phyloP scores from a whole-genome alignment of 2,329 filamentous ascomycete species.

The Ceratocystis variospora region DNA sequence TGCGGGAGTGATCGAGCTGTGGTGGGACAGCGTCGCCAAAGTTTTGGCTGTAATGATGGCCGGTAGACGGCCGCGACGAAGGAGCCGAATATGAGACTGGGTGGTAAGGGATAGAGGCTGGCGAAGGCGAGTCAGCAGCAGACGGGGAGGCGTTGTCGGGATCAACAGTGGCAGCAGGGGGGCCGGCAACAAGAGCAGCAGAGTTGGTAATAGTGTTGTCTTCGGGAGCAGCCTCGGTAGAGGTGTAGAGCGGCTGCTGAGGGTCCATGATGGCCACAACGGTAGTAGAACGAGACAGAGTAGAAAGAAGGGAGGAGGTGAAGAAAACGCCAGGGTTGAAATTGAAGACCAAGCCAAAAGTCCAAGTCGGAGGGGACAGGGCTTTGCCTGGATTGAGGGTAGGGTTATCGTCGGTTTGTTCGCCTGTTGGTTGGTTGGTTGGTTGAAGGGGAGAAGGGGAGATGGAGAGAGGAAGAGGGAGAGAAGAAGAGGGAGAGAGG shows the following conservation, averaged over 20 bases:
- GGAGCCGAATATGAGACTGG: slow-evolving; percentile 20
- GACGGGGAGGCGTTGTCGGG: background rate
- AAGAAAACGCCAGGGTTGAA: too few relatives aligned
- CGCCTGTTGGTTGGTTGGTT: too few relatives aligned
- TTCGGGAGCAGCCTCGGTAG: slow-evolving; percentile 11
- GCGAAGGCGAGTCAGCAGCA: slow-evolving; percentile 8
- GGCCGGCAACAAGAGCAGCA: background rate
- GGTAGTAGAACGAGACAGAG: too few relatives aligned
- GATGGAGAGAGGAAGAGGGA: background rate
- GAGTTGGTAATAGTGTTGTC: slow-evolving; percentile 10
- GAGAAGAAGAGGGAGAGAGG: background rate
- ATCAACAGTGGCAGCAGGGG: slow-evolving; percentile 8
- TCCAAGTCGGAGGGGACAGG: too few relatives aligned
- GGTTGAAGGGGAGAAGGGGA: background rate
- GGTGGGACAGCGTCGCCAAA: slow-evolving; percentile 34
- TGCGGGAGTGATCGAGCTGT: slow-evolving; percentile 6
- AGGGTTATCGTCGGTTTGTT: too few relatives aligned
- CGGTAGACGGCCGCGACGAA: slow-evolving; percentile 19
- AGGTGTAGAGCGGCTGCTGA: slow-evolving; percentile 14
- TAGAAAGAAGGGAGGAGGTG: too few relatives aligned
- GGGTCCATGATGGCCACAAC: slow-evolving; percentile 13
- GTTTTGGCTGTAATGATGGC: slow-evolving; percentile 35
- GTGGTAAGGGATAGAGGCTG: slow-evolving; percentile 20
- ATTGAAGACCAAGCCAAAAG: too few relatives aligned
- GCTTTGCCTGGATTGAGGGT: too few relatives aligned